Evolutionary conservation across 2,329 filamentous ascomycete genomes (phyloP).

Genomic region (Dendryphion nanum): DNA sequence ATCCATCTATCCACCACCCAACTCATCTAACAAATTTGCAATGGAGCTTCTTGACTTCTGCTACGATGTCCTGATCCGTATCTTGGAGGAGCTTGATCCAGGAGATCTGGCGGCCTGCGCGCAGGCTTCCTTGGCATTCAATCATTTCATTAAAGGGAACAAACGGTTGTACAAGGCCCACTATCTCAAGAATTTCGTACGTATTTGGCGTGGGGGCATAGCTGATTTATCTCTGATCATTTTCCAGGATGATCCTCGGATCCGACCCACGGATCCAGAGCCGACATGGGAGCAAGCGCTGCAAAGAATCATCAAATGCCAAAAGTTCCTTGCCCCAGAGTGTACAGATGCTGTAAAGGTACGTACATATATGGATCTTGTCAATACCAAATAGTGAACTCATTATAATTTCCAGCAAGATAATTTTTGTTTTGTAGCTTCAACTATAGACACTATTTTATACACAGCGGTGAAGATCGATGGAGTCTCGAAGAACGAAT

Average conservation of each 20-base stretch:
- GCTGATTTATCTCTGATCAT: constrained; percentile 8
- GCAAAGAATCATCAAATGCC: constrained; percentile 26
- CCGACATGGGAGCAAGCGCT: constrained; percentile 31
- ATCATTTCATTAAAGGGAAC: constrained; percentile 58
- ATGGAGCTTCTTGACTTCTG: constrained; percentile 35
- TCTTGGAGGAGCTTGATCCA: constrained; percentile 32
- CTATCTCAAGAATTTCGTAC: constrained; percentile 52
- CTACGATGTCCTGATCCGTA: constrained; percentile 36
- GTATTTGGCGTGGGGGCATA: no score
- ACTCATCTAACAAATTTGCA: no score
- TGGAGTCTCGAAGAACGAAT: constrained; percentile 47
- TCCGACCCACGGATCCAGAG: constrained; percentile 21
- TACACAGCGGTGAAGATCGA: constrained; percentile 38
- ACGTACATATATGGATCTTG: no score
- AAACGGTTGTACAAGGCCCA: constrained; percentile 59
- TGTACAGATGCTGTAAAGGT: constrained; percentile 44
- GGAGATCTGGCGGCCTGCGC: constrained; percentile 31
- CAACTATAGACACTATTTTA: constrained; percentile 42
- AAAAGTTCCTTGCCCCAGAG: constrained; percentile 48
- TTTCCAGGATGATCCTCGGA: constrained; percentile 40
- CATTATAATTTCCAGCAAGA: constrained; percentile 14
- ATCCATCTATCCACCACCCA: no score
- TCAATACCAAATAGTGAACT: background rate
- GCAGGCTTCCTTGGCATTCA: constrained; percentile 41
- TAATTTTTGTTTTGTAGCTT: constrained; percentile 34